These are phyloP conservation scores for Leucocoprinus birnbaumii DNA, from an alignment of 768 basidiomycete species.

Conservation along the genomic window DNA sequence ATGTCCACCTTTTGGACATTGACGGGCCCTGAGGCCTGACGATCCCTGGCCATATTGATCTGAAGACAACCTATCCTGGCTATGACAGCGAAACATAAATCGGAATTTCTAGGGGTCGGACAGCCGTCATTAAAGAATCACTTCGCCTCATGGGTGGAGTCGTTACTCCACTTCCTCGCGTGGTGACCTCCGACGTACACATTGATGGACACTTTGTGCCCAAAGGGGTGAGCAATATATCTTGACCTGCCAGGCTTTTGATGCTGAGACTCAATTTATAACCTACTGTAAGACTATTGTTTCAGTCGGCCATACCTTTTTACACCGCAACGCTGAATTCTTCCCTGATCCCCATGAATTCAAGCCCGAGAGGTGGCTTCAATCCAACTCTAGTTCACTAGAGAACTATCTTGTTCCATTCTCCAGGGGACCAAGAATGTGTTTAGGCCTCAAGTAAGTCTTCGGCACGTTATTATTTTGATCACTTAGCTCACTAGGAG, in stretches of 20 bases:
- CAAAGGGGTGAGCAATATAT: constrained; percentile 27
- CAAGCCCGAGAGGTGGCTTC: constrained; percentile 40
- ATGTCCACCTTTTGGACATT: too few species aligned
- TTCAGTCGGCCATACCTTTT: constrained; percentile 32
- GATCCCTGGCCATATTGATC: too few species aligned
- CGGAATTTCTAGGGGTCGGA: too few species aligned
- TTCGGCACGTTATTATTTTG: too few species aligned
- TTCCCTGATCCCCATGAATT: constrained; percentile 40
- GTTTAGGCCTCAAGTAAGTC: constrained; percentile 40
- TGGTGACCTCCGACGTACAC: constrained; percentile 29
- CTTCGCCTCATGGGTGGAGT: constrained; percentile 39
- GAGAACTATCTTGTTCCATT: constrained; percentile 40
- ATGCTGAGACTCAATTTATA: background rate
- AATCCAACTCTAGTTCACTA: constrained; percentile 27
- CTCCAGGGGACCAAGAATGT: constrained; percentile 41
- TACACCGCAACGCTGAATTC: constrained; percentile 36
- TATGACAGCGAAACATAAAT: too few species aligned
- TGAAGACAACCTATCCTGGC: too few species aligned
- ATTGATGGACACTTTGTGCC: constrained; percentile 35
- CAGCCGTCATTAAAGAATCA: constrained; percentile 45
- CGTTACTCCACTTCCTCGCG: constrained; percentile 33
- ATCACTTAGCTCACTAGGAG: too few species aligned
- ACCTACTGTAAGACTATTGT: constrained; percentile 32
- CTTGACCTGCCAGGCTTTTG: background rate
- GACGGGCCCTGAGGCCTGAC: too few species aligned